Evolutionary conservation across 2,329 filamentous ascomycete species (phyloP).

Genomic region (Gnomoniopsis smithogilvyi): DNA sequence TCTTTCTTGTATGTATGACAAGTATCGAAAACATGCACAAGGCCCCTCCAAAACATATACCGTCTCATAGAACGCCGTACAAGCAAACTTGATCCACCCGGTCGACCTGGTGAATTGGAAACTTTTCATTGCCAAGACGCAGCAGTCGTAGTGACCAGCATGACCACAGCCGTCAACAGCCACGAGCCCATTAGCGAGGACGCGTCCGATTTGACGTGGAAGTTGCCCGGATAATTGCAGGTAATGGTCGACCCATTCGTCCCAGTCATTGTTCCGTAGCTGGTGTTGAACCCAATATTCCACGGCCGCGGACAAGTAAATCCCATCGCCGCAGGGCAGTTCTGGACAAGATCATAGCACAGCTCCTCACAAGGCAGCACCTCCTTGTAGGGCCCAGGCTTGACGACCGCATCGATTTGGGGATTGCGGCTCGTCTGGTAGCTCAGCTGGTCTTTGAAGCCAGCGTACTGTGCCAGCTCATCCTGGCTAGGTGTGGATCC

Average conservation of each 20-base stretch:
- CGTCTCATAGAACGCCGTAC: neutral
- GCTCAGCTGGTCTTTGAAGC: constrained; percentile 26
- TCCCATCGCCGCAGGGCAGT: constrained; percentile 72
- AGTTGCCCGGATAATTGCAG: constrained; percentile 62
- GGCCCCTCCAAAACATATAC: too few relatives aligned
- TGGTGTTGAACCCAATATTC: constrained; percentile 39
- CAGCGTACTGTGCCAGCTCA: constrained; percentile 22
- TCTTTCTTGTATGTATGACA: too few relatives aligned
- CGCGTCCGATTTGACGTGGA: constrained; percentile 43
- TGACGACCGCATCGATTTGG: constrained; percentile 67
- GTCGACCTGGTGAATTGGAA: neutral
- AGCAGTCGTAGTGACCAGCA: neutral
- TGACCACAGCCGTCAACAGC: constrained; percentile 17
- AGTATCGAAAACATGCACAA: neutral
- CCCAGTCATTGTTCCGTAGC: constrained; percentile 37
- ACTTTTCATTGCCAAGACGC: constrained; percentile 2
- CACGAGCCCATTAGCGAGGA: constrained; percentile 22
- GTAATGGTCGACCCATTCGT: constrained; percentile 28
- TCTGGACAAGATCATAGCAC: constrained; percentile 82
- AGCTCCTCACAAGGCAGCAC: constrained; percentile 83
- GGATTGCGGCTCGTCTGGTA: constrained; percentile 62
- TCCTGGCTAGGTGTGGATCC: constrained; percentile 50
- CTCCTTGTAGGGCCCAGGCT: constrained; percentile 91
- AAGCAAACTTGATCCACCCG: neutral
- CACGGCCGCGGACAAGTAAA: constrained; percentile 68